Percentiles rank a stretch among this genome's conserved stretches.
Evolutionary conservation across 1,284 basidiomycete genomes (phyloP).

Genomic region (Ceratobasidium sp.): DNA sequence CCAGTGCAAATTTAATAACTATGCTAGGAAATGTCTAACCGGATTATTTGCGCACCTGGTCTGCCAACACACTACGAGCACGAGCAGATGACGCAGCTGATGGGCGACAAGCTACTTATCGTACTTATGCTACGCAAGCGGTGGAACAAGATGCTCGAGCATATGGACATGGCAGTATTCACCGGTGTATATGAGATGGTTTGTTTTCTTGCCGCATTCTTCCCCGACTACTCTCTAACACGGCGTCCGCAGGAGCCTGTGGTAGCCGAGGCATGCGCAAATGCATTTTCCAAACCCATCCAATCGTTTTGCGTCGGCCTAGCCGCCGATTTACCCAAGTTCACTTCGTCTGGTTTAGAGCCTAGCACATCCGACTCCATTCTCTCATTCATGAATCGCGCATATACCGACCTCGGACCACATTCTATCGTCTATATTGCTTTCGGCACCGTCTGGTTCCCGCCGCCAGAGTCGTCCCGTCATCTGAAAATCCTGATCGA

Average conservation of each 20-base stretch:
- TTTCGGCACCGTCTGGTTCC: slow-evolving; percentile 39
- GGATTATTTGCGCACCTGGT: slow-evolving; percentile 21
- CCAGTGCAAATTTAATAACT: neutral
- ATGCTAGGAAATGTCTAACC: slow-evolving; percentile 8
- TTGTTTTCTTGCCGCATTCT: neutral
- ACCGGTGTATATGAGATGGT: slow-evolving; percentile 25
- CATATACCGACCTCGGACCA: slow-evolving; percentile 22
- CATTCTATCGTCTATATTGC: slow-evolving; percentile 40
- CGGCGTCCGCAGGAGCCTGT: slow-evolving; percentile 6
- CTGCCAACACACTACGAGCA: slow-evolving; percentile 24
- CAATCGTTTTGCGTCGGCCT: slow-evolving; percentile 14
- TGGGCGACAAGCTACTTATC: neutral
- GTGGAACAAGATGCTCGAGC: slow-evolving; percentile 4
- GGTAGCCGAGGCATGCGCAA: neutral
- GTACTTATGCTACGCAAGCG: neutral
- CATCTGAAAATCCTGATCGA: slow-evolving; percentile 26
- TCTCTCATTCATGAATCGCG: slow-evolving; percentile 34
- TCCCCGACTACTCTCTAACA: neutral
- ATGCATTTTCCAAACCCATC: neutral
- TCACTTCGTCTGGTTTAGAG: neutral
- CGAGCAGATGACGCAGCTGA: slow-evolving; percentile 16
- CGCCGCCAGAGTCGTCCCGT: neutral
- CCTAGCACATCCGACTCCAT: neutral
- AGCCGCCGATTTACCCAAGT: neutral
- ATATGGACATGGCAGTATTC: neutral